Conservation (phyloP, 495 filamentous ascomycete species). For the Pyrenula massariospora region DNA sequence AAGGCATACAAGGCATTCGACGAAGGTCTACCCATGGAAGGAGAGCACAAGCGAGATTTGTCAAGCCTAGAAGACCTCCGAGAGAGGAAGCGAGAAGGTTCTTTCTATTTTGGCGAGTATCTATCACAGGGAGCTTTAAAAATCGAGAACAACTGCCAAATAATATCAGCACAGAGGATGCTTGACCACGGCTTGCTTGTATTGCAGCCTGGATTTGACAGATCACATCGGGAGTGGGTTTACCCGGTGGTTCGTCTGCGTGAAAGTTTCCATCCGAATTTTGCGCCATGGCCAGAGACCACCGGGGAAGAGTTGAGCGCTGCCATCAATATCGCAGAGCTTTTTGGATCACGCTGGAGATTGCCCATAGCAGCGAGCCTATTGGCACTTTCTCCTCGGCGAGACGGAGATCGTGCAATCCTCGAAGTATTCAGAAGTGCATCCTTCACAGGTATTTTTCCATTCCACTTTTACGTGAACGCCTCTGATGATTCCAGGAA, state of each 20-base stretch:
- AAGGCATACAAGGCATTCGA: constrained; percentile 9
- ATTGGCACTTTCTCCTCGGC: neutral
- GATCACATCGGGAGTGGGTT: too few species aligned
- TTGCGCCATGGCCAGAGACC: too few species aligned
- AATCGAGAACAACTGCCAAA: constrained; percentile 11
- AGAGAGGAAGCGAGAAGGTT: too few species aligned
- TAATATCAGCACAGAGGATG: constrained; percentile 2
- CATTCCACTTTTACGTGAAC: neutral
- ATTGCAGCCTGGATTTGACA: neutral
- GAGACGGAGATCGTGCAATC: neutral
- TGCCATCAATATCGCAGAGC: neutral
- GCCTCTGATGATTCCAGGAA: neutral
- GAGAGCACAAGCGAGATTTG: constrained; percentile 2
- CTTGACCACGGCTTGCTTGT: neutral
- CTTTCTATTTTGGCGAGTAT: constrained; percentile 25
- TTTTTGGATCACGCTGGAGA: neutral
- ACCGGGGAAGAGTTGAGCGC: too few species aligned
- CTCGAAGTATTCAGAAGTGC: neutral
- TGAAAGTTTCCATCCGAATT: neutral
- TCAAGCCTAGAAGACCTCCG: too few species aligned
- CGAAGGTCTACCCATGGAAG: constrained; percentile 4
- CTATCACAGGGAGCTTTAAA: constrained; percentile 22
- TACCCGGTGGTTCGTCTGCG: neutral
- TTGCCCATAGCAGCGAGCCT: neutral
- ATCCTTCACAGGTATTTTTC: neutral